Evolutionary conservation across 495 filamentous ascomycete species (phyloP).

Genomic region (Penicillium goetzii): DNA sequence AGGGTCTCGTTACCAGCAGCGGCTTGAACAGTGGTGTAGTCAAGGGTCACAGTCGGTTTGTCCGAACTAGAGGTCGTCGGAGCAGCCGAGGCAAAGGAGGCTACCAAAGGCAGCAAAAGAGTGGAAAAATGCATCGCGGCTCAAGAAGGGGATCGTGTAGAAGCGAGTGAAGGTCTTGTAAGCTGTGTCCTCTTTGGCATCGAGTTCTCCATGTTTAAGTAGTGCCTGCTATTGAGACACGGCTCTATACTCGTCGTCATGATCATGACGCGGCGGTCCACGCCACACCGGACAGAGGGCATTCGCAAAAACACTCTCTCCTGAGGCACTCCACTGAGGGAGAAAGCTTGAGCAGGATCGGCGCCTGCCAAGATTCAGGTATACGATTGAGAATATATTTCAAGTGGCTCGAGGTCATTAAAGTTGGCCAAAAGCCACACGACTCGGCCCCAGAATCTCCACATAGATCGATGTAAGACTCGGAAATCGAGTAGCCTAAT

Average conservation of each 20-base stretch:
- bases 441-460: neutral
- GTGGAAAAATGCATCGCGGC: constrained; percentile 8
- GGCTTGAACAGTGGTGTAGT: constrained; percentile 23
- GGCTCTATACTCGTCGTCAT: neutral
- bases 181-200: neutral
- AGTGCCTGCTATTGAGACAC: neutral
- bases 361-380: constrained; percentile 1
- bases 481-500: neutral
- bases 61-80: neutral
- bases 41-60: constrained; percentile 21
- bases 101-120: constrained; percentile 16
- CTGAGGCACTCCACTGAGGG: neutral
- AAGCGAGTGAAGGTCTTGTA: neutral
- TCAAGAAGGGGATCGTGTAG: neutral
- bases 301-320: neutral
- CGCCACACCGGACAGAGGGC: constrained; percentile 5
- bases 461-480: neutral
- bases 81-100: constrained; percentile 13
- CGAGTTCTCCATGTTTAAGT: neutral
- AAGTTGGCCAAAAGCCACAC: neutral
- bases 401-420: neutral
- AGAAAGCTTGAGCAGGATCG: constrained; percentile 1
- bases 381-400: neutral
- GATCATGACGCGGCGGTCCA: constrained; percentile 11
- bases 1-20: constrained; percentile 23